A percentile compares a stretch with the other conserved stretches of the same genome.
These are phyloP conservation scores for Sinapis alba DNA, from an alignment of 441 rosid species.

Conservation along the genomic window DNA sequence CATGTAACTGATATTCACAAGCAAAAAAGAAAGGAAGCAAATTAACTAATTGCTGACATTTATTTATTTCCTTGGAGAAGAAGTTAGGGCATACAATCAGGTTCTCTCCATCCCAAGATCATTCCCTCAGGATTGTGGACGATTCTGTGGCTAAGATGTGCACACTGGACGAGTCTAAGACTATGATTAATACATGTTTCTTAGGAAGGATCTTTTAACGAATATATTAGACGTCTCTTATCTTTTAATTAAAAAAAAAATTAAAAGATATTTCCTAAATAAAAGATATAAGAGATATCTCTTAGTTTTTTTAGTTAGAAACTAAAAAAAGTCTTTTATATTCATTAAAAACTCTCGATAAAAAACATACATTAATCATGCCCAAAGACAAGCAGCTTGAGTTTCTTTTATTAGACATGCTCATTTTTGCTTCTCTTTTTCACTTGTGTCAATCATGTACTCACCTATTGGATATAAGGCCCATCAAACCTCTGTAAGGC, in stretches of 20 bases:
- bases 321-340: too few species aligned
- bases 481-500: background rate
- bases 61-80: background rate
- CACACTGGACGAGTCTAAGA: too few species aligned
- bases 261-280: too few species aligned
- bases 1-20: background rate
- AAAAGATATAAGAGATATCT: too few species aligned
- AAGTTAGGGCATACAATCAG: constrained; percentile 31
- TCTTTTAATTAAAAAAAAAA: too few species aligned
- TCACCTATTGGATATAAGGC: background rate
- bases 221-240: too few species aligned
- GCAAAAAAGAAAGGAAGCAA: constrained; percentile 11
- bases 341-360: too few species aligned
- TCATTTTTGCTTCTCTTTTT: constrained; percentile 5
- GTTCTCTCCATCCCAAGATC: constrained; percentile 39
- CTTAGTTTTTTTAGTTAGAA: too few species aligned
- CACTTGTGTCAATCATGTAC: background rate
- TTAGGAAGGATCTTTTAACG: too few species aligned
- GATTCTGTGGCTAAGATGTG: constrained; percentile 24
- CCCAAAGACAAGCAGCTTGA: constrained; percentile 10
- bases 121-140: constrained; percentile 37
- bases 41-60: background rate
- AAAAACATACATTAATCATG: too few species aligned
- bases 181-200: too few species aligned
- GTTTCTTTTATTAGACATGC: constrained; percentile 30